phyloP scores from a whole-genome alignment of 73 alveolate genomes.

The Paramecium pentaurelia region DNA sequence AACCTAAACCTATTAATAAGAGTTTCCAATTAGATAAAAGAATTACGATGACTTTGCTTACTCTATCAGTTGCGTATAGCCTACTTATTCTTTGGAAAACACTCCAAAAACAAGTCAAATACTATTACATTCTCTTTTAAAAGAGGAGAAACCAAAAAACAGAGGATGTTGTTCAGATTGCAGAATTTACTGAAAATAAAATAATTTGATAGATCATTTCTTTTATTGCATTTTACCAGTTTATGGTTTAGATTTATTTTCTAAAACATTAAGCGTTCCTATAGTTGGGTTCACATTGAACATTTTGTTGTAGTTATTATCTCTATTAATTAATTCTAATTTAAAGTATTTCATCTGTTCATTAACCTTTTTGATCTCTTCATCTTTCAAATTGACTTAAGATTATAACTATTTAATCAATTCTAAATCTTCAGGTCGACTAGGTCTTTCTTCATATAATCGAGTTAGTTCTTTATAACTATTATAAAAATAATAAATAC shows the following conservation, averaged over 20 bases:
- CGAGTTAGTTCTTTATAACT: constrained; percentile 42
- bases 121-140: neutral
- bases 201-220: neutral
- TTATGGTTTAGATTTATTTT: constrained; percentile 35
- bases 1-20: neutral
- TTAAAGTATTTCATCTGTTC: constrained; percentile 96
- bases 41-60: neutral
- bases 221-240: neutral
- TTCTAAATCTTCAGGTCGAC: constrained; percentile 58
- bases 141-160: neutral
- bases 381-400: constrained; percentile 68
- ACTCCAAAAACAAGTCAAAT: neutral
- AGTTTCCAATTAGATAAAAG: neutral
- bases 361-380: constrained; percentile 76
- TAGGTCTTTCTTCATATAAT: constrained; percentile 55
- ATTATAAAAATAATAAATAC: neutral
- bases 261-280: constrained; percentile 51
- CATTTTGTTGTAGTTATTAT: constrained; percentile 89
- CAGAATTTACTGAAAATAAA: constrained; percentile 10
- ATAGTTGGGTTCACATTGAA: constrained; percentile 59
- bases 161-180: constrained; percentile 37
- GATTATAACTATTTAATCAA: constrained; percentile 64
- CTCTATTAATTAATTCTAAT: constrained; percentile 92
- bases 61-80: neutral
- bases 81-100: neutral